These are phyloP conservation scores for Persicaria tinctoria DNA, from an alignment of 148 eudicot species.

Conservation along the genomic window DNA sequence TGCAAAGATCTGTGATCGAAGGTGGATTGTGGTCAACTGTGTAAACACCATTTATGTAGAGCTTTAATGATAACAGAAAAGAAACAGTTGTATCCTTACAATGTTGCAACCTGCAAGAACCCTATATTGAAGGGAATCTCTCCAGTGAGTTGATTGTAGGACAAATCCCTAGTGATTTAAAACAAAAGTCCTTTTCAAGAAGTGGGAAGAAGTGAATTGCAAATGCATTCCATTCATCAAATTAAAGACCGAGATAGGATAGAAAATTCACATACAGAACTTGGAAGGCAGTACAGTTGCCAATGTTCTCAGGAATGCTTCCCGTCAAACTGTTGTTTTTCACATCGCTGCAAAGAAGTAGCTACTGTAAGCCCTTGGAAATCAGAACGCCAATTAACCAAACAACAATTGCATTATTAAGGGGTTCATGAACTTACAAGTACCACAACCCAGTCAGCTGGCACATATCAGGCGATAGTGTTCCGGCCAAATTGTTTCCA, in stretches of 20 bases:
- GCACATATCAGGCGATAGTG: slow-evolving; percentile 89
- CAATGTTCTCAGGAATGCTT: slow-evolving; percentile 52
- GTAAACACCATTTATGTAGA: background rate
- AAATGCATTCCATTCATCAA: background rate
- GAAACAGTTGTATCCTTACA: slow-evolving; percentile 31
- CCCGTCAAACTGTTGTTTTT: slow-evolving; percentile 94
- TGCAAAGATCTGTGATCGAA: slow-evolving; percentile 59
- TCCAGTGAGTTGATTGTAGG: slow-evolving; percentile 82
- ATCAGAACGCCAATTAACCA: background rate
- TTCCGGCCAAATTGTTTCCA: slow-evolving; percentile 73
- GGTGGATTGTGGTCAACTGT: background rate
- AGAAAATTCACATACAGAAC: slow-evolving; percentile 64
- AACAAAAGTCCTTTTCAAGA: slow-evolving; percentile 3
- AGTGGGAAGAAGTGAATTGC: background rate
- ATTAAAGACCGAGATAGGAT: background rate
- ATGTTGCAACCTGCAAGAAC: slow-evolving; percentile 94
- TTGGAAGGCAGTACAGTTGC: slow-evolving; percentile 93
- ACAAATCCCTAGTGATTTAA: slow-evolving; percentile 61
- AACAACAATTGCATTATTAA: background rate
- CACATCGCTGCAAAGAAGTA: slow-evolving; percentile 61
- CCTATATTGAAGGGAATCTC: slow-evolving; percentile 94
- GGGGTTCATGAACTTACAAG: slow-evolving; percentile 58
- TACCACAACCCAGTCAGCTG: slow-evolving; percentile 98
- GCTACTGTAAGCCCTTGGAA: background rate
- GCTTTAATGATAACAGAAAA: background rate